Conservation (phyloP, 805 yeast species). For the Barnettozyma botsteinii region DNA sequence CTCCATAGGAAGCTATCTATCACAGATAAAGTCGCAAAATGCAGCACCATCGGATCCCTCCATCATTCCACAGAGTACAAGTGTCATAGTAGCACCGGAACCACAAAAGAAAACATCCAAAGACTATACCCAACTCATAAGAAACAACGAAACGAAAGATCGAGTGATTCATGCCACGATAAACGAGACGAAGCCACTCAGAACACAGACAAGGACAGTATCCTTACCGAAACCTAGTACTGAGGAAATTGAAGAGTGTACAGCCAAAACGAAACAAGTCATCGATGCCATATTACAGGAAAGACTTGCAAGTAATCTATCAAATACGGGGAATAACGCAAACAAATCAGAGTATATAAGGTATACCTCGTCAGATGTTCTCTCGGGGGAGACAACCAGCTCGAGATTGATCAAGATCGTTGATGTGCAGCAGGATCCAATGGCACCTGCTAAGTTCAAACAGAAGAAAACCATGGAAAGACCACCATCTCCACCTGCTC, state of each 20-base stretch:
- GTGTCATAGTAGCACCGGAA: conserved; percentile 10
- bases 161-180: conserved; percentile 38
- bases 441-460: conserved; percentile 76
- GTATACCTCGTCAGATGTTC: conserved; percentile 37
- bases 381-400: conserved; percentile 26
- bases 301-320: conserved; percentile 13
- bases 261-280: conserved; percentile 51
- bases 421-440: conserved; percentile 70
- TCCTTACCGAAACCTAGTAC: conserved; percentile 40
- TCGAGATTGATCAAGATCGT: conserved; percentile 57
- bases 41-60: background rate
- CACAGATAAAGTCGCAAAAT: conserved; percentile 7
- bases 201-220: conserved; percentile 38
- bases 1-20: conserved; percentile 18
- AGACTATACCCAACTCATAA: conserved; percentile 20
- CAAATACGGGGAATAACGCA: conserved; percentile 23
- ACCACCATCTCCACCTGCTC: conserved; percentile 65
- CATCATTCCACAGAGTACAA: background rate
- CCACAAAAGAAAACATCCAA: conserved; percentile 3
- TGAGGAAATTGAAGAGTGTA: conserved; percentile 40
- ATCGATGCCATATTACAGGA: conserved; percentile 45
- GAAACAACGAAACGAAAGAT: conserved; percentile 17
- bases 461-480: conserved; percentile 64
- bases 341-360: conserved; percentile 38
- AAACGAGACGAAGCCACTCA: conserved; percentile 56